A percentile compares a stretch with the other conserved stretches of the same genome.
Evolutionary conservation across 345 rosid species (phyloP).

Genomic region (Boechera retrofracta): DNA sequence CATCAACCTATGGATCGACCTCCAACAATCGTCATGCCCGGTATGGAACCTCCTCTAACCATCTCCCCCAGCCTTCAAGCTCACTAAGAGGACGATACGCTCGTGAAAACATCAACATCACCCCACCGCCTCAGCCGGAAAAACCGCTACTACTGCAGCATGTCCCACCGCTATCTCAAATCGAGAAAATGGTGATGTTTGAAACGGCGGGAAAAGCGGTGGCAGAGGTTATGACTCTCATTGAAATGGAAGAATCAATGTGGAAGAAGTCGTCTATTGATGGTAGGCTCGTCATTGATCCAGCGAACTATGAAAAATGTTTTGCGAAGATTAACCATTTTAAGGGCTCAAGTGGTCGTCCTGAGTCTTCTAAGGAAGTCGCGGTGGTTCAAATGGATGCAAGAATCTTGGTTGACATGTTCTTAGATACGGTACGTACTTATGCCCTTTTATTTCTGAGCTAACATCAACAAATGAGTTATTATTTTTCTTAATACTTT

Average conservation of each 20-base stretch:
- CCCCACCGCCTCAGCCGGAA: background rate
- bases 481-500: background rate
- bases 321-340: conserved; percentile 46
- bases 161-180: conserved; percentile 40
- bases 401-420: conserved; percentile 50
- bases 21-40: background rate
- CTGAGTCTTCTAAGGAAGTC: conserved; percentile 69
- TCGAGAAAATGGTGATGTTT: conserved; percentile 53
- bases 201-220: conserved; percentile 53
- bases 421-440: conserved; percentile 57
- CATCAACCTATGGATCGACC: conserved; percentile 12
- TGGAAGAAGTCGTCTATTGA: conserved; percentile 59
- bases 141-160: background rate
- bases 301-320: conserved; percentile 50
- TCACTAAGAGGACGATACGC: conserved; percentile 14
- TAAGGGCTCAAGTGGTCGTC: conserved; percentile 49
- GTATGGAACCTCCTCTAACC: conserved; percentile 14
- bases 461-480: background rate
- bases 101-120: conserved; percentile 19
- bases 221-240: conserved; percentile 57
- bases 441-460: background rate
- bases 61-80: conserved; percentile 14
- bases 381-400: conserved; percentile 54
- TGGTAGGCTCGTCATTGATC: conserved; percentile 54
- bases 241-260: conserved; percentile 56